phyloP scores from a whole-genome alignment of 139 green algal genomes.

The Auxenochlorella pyrenoidosa region DNA sequence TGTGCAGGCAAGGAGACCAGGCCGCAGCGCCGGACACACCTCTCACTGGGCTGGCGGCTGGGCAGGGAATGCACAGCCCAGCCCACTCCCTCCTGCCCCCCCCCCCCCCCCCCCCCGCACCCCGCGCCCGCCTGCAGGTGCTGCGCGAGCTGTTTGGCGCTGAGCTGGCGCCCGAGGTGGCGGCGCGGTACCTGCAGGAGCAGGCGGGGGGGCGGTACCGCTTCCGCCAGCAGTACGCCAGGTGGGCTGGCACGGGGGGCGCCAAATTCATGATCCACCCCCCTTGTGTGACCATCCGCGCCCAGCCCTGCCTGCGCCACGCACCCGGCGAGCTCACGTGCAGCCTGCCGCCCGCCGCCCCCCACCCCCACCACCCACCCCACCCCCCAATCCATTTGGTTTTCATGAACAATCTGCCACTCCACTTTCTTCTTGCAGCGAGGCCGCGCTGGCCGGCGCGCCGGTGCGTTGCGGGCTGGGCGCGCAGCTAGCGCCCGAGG shows the following conservation, averaged over 20 bases:
- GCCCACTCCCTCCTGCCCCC: too few species aligned
- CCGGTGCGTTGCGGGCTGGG: conserved; percentile 62
- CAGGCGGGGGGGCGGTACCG: conserved; percentile 36
- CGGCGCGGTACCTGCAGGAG: conserved; percentile 69
- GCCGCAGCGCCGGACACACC: too few species aligned
- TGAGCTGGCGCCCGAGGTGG: conserved; percentile 58
- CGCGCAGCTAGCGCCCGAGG: conserved; percentile 66
- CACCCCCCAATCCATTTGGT: too few species aligned
- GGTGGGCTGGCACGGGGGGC: not conserved
- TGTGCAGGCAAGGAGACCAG: too few species aligned
- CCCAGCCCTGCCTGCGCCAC: too few species aligned
- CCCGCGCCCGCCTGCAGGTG: not conserved
- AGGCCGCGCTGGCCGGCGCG: conserved; percentile 57
- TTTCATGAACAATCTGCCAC: too few species aligned
- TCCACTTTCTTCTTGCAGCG: too few species aligned
- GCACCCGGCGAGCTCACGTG: not conserved
- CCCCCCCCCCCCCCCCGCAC: too few species aligned
- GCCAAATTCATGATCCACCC: too few species aligned
- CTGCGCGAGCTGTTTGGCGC: conserved; percentile 58
- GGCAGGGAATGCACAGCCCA: too few species aligned
- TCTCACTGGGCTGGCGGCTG: too few species aligned
- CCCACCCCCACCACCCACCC: not conserved
- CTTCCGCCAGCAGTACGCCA: conserved; percentile 62
- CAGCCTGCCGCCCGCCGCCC: not conserved
- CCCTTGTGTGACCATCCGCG: too few species aligned